Percentiles rank a stretch among this genome's conserved stretches.
phyloP scores from a whole-genome alignment of 805 yeast genomes.

The Cyberlindnera meyerae region DNA sequence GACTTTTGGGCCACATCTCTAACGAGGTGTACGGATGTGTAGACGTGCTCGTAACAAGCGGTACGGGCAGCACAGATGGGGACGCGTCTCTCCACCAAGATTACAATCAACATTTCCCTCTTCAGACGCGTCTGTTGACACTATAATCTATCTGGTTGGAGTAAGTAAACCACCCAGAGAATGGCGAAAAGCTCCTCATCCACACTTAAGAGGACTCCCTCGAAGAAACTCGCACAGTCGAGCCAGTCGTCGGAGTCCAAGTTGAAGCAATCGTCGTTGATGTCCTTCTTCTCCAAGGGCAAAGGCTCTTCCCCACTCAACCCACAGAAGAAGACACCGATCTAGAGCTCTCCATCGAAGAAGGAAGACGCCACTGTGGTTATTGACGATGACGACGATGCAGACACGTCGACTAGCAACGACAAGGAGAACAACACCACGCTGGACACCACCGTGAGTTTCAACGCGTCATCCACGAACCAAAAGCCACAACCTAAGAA shows the following conservation, averaged over 20 bases:
- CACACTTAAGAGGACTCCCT: slow-evolving; percentile 12
- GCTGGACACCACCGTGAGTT: slow-evolving; percentile 1
- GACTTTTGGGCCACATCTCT: too few relatives aligned
- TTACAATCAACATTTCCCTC: too few relatives aligned
- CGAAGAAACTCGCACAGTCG: slow-evolving; percentile 7
- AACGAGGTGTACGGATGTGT: too few relatives aligned
- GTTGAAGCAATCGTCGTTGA: slow-evolving; percentile 17
- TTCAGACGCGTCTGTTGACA: not conserved
- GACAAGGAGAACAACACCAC: slow-evolving; percentile 6
- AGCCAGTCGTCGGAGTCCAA: slow-evolving; percentile 10
- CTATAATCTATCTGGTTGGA: too few relatives aligned
- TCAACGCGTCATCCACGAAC: not conserved
- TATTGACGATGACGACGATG: not conserved
- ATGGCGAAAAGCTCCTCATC: slow-evolving; percentile 6
- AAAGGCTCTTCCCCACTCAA: slow-evolving; percentile 1
- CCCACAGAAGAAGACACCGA: not conserved
- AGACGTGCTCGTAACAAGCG: too few relatives aligned
- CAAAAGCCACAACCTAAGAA: not conserved
- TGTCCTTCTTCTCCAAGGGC: slow-evolving; percentile 14
- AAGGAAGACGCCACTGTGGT: slow-evolving; percentile 3
- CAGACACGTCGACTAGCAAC: not conserved
- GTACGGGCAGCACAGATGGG: too few relatives aligned
- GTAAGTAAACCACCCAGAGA: slow-evolving; percentile 1
- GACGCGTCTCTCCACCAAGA: not conserved
- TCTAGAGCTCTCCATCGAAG: slow-evolving; percentile 5